phyloP scores from a whole-genome alignment of 257 asterid genomes.

The Knoxia roxburghii region DNA sequence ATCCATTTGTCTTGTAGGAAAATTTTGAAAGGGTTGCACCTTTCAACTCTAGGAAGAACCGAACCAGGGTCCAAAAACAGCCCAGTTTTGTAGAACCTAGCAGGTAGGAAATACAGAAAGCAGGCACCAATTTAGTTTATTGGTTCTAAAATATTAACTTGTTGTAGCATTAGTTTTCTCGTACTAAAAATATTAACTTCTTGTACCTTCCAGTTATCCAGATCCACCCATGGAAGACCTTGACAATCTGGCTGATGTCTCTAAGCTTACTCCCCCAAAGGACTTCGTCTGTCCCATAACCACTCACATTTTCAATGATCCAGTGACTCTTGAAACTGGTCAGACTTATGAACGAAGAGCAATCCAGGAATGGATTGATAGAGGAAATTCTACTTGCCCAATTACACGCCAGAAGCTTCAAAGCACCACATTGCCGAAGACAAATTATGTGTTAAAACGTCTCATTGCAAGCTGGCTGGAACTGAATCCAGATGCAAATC shows the following conservation, averaged over 20 bases:
- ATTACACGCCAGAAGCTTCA: slow-evolving; percentile 70
- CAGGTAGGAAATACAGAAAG: slow-evolving; percentile 29
- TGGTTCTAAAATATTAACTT: neutral
- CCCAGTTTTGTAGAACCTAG: slow-evolving; percentile 31
- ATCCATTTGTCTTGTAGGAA: slow-evolving; percentile 45
- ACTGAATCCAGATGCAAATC: slow-evolving; percentile 22
- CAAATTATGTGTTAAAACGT: slow-evolving; percentile 76
- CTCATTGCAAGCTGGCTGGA: slow-evolving; percentile 80
- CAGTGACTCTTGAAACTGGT: slow-evolving; percentile 83
- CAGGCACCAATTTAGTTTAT: slow-evolving; percentile 1
- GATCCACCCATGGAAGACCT: slow-evolving; percentile 45
- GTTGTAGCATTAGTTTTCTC: slow-evolving; percentile 11
- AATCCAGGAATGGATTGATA: slow-evolving; percentile 76
- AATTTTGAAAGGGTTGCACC: slow-evolving; percentile 33
- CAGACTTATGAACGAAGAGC: slow-evolving; percentile 77
- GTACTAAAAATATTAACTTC: slow-evolving; percentile 5
- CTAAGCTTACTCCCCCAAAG: slow-evolving; percentile 52
- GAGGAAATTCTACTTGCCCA: slow-evolving; percentile 72
- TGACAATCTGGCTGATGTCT: slow-evolving; percentile 24
- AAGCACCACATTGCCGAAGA: slow-evolving; percentile 50
- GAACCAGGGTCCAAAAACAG: slow-evolving; percentile 23
- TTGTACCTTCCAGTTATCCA: slow-evolving; percentile 25
- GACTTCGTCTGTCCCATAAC: slow-evolving; percentile 90
- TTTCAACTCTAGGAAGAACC: slow-evolving; percentile 32
- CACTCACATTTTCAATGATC: slow-evolving; percentile 60